Evolutionary conservation across 768 basidiomycete species (phyloP).

Genomic region (Phylloporus arenicola): DNA sequence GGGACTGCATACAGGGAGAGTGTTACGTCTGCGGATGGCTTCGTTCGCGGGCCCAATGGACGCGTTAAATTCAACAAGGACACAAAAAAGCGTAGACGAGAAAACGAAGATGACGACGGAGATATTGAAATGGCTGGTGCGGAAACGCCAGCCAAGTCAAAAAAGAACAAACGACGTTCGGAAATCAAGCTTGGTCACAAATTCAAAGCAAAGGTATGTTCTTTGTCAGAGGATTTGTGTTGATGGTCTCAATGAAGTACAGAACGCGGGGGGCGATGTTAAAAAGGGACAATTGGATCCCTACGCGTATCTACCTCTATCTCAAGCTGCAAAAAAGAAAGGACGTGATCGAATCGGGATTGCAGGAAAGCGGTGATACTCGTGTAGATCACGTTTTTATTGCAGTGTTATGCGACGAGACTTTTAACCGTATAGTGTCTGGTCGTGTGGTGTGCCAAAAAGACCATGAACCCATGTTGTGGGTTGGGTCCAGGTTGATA

Average conservation of each 20-base stretch:
- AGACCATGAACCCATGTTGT: constrained; percentile 54
- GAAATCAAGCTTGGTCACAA: constrained; percentile 70
- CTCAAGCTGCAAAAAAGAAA: constrained; percentile 70
- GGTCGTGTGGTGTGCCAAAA: constrained; percentile 70
- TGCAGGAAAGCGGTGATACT: constrained; percentile 52
- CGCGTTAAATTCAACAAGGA: constrained; percentile 94
- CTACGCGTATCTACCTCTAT: constrained; percentile 84
- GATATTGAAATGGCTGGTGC: constrained; percentile 77
- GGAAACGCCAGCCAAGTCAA: constrained; percentile 38
- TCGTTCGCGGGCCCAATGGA: constrained; percentile 78
- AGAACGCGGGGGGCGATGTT: constrained; percentile 95
- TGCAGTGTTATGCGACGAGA: not conserved
- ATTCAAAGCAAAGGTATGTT: constrained; percentile 89
- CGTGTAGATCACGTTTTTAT: constrained; percentile 1
- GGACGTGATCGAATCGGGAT: constrained; percentile 51
- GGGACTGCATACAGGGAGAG: constrained; percentile 82
- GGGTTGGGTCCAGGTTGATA: constrained; percentile 54
- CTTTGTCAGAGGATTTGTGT: not conserved
- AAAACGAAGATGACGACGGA: constrained; percentile 52
- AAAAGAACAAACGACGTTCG: constrained; percentile 51
- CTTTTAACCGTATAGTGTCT: constrained; percentile 60
- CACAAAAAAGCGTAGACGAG: constrained; percentile 85
- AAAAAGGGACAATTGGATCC: constrained; percentile 86
- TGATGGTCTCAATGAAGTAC: constrained; percentile 10
- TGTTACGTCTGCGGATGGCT: constrained; percentile 83